These are phyloP conservation scores for Hyphodiscus sp. DNA, from an alignment of 2,329 filamentous ascomycete genomes.

Conservation along the genomic window DNA sequence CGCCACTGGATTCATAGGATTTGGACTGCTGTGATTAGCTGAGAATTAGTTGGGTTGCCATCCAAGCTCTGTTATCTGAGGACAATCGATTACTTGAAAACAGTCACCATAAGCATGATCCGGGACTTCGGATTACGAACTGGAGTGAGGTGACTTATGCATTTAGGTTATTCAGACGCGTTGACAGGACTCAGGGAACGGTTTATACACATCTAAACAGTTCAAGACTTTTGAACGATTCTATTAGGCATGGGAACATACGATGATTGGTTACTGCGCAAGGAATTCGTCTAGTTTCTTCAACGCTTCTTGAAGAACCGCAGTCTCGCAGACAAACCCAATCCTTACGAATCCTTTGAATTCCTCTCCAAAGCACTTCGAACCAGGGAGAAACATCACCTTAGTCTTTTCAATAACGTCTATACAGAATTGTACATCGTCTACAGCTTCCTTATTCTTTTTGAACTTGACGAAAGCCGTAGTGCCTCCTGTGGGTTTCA, in stretches of 20 bases:
- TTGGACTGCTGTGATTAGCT: no score
- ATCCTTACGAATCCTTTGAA: conserved; percentile 72
- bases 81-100: no score
- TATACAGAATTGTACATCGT: conserved; percentile 67
- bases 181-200: neutral
- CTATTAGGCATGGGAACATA: neutral
- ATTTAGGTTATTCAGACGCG: no score
- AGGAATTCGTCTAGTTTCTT: conserved; percentile 31
- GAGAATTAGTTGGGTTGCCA: no score
- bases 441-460: conserved; percentile 51
- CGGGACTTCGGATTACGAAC: no score
- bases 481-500: conserved; percentile 70
- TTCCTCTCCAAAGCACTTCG: conserved; percentile 65
- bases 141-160: no score
- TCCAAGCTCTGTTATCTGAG: no score
- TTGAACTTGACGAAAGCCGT: conserved; percentile 71
- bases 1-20: no score
- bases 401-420: conserved; percentile 62
- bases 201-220: neutral
- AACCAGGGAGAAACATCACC: conserved; percentile 69
- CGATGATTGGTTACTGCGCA: conserved; percentile 11
- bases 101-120: no score
- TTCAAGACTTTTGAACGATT: neutral
- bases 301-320: conserved; percentile 61
- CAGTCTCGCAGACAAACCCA: conserved; percentile 67